These are phyloP conservation scores for Fusarium piperis DNA, from an alignment of 2,329 filamentous ascomycete genomes.

Conservation along the genomic window DNA sequence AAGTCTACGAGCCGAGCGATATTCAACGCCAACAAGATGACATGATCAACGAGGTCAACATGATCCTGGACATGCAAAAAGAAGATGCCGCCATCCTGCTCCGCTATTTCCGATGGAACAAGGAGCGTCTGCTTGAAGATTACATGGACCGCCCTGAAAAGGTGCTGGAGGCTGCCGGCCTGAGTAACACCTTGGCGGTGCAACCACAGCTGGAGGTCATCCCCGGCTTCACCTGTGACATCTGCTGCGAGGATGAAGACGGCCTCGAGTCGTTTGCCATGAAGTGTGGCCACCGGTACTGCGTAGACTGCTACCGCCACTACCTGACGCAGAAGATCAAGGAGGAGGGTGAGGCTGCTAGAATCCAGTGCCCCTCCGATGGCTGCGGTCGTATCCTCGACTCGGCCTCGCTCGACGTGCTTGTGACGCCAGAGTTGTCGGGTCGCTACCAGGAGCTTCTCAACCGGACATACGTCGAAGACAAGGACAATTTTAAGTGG, in stretches of 20 bases:
- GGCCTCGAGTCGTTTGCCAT: slow-evolving; percentile 87
- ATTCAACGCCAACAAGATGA: slow-evolving; percentile 87
- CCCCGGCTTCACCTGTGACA: slow-evolving; percentile 87
- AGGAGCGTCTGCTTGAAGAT: slow-evolving; percentile 91
- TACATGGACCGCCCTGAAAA: slow-evolving; percentile 91
- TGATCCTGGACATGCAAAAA: slow-evolving; percentile 87
- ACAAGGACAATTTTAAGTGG: slow-evolving; percentile 96
- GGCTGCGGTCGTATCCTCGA: slow-evolving; percentile 92
- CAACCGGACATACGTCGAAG: slow-evolving; percentile 94
- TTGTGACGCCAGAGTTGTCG: slow-evolving; percentile 68
- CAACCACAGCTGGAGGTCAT: slow-evolving; percentile 76
- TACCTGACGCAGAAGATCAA: slow-evolving; percentile 94
- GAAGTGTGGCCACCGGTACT: slow-evolving; percentile 95
- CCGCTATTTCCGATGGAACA: slow-evolving; percentile 93
- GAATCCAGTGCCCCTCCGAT: slow-evolving; percentile 92
- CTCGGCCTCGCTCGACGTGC: slow-evolving; percentile 83
- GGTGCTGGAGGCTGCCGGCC: slow-evolving; percentile 84
- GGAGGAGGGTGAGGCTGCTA: slow-evolving; percentile 92
- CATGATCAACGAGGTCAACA: slow-evolving; percentile 89
- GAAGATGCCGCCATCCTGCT: slow-evolving; percentile 92
- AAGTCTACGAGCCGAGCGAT: slow-evolving; percentile 80
- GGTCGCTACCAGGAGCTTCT: slow-evolving; percentile 84
- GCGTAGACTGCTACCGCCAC: slow-evolving; percentile 89
- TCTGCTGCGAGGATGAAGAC: slow-evolving; percentile 90
- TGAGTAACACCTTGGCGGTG: slow-evolving; percentile 71